Base-by-base conservation (phyloP, 495 filamentous ascomycete genomes). In the Penicillium psychrofluorescens region DNA sequence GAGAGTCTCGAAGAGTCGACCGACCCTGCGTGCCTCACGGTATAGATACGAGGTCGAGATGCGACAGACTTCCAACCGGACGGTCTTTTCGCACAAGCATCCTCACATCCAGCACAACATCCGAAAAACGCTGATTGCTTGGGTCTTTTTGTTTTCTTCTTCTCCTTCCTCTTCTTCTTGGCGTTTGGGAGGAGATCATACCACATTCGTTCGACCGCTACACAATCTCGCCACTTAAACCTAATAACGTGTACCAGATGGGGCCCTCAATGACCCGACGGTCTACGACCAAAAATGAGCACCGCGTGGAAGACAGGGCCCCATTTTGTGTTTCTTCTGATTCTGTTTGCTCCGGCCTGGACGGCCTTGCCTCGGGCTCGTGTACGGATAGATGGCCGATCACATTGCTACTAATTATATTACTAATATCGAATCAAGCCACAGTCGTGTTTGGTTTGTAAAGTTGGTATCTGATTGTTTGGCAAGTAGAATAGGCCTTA, bases 251-350 rank as follows among this genome's bases (percentile, higher is more conserved):
- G 40, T 33, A 40, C 30, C 28, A 4, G 22, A 22, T 6, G 32
- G 32, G 2, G 48, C 35, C 30, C 33, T 30, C n/a, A 29, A 32
- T 36, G 37, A 22, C 31, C 13, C 28, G 32, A 44, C 38, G 46
- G 41, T 45, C 44, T 40, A 56, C 40, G 40, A 53, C 27, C 31
- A 14, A 29, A 48, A 50, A 49, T 32, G 51, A 54, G 43, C 48
- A 51, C 29, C 41, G 51, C 30, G 40, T 42, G 43, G 13, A 8
- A 22, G 4, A 4, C 22, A 4, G 22, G 2, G n/a, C n/a, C n/a
- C n/a, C 0, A 22, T 22, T 22, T 22, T 2, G 2, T 22, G 22
- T 22, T 22, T 0, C 6, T 3, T 22, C 0, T 22, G 4, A 22
- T 22, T 22, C 6, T 22, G 22, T 22, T 22, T 22, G 4, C 6